A percentile compares a stretch with the other conserved stretches of the same genome.
These are phyloP conservation scores for Puccinia coronata DNA, from an alignment of 1,284 basidiomycete species.

Conservation along the genomic window DNA sequence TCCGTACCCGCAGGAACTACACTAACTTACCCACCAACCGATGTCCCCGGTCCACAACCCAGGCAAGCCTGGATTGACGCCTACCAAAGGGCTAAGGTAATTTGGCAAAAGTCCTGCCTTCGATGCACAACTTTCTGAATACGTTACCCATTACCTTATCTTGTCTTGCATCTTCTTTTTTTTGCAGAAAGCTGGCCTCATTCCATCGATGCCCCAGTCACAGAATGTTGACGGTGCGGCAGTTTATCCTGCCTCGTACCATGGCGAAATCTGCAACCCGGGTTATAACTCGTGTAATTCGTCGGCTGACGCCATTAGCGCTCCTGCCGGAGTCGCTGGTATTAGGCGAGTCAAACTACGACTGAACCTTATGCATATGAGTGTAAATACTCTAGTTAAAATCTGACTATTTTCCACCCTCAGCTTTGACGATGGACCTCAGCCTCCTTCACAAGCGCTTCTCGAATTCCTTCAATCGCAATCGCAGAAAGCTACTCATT, in stretches of 20 bases:
- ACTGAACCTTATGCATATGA: too few relatives aligned
- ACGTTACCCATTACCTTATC: too few relatives aligned
- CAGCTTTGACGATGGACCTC: constrained; percentile 29
- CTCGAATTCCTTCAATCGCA: constrained; percentile 67
- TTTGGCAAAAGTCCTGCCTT: not conserved
- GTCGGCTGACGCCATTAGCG: not conserved
- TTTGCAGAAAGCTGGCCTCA: not conserved
- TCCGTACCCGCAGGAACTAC: not conserved
- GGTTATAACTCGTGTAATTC: not conserved
- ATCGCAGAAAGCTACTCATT: constrained; percentile 71
- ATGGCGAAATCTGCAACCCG: not conserved
- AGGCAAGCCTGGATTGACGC: constrained; percentile 16
- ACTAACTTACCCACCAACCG: constrained; percentile 9
- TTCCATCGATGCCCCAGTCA: constrained; percentile 7
- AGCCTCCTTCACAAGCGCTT: constrained; percentile 59
- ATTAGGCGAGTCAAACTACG: not conserved
- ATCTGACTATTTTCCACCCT: too few relatives aligned
- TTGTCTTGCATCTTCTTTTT: too few relatives aligned
- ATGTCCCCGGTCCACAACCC: not conserved
- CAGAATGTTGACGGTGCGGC: not conserved
- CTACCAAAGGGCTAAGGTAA: constrained; percentile 19
- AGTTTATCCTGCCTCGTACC: constrained; percentile 6
- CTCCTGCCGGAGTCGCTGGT: constrained; percentile 6
- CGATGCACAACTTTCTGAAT: not conserved
- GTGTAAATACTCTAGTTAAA: too few relatives aligned